phyloP scores from a whole-genome alignment of 2,329 filamentous ascomycete species.

The Calonectria pseudoreteaudii region DNA sequence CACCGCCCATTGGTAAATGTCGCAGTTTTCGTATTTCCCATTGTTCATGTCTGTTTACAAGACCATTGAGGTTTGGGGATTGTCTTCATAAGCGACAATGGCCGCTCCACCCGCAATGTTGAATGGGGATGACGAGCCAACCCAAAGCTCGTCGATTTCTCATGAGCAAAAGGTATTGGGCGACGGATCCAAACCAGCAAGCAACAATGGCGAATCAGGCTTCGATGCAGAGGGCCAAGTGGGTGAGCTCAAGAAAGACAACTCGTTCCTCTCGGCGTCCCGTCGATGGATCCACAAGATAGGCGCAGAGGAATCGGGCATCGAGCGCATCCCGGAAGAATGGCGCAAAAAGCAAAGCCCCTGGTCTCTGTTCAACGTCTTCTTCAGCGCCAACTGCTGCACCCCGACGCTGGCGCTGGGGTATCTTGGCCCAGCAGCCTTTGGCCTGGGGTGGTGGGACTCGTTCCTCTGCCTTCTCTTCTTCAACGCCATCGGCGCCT shows the following conservation, averaged over 20 bases:
- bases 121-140: not conserved
- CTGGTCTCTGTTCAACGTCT: not conserved
- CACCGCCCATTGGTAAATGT: not conserved
- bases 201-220: not conserved
- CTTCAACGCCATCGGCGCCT: not conserved
- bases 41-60: not conserved
- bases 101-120: too few relatives aligned
- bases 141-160: not conserved
- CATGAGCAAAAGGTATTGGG: not conserved
- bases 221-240: not conserved
- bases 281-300: not conserved
- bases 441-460: constrained; percentile 1
- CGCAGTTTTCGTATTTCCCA: not conserved
- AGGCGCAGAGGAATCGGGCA: not conserved
- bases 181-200: not conserved
- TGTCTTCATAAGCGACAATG: not conserved
- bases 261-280: not conserved
- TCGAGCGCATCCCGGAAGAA: not conserved
- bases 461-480: not conserved
- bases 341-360: not conserved
- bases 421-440: not conserved
- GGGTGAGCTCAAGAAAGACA: not conserved
- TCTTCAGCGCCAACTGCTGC: not conserved
- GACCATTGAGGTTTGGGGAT: not conserved
- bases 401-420: not conserved